Percentiles rank a stretch among this genome's conserved stretches.
phyloP scores from a whole-genome alignment of 208 protist genomes.

The Crithidia brevicula region DNA sequence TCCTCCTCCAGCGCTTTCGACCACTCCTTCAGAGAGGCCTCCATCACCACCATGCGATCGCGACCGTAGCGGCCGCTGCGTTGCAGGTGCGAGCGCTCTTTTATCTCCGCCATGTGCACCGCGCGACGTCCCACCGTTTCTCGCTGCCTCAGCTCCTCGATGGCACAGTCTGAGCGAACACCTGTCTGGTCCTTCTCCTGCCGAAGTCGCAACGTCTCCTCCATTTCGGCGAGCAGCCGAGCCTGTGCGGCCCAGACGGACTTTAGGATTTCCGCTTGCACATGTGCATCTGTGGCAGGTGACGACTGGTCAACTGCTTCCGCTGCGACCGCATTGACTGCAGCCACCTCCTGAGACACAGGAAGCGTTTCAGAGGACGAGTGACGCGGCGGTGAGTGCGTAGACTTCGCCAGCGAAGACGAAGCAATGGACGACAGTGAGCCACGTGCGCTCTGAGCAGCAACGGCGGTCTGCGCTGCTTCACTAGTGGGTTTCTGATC shows the following conservation, averaged over 20 bases:
- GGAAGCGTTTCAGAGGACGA: too few relatives aligned
- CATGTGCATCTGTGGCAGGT: neutral
- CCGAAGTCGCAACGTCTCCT: neutral
- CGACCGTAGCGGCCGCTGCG: neutral
- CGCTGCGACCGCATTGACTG: too few relatives aligned
- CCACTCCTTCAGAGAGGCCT: slow-evolving; percentile 13
- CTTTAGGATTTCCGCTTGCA: neutral
- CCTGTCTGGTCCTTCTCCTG: neutral
- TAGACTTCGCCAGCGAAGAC: too few relatives aligned
- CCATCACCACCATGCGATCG: slow-evolving; percentile 12
- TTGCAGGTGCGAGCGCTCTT: neutral
- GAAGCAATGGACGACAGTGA: too few relatives aligned
- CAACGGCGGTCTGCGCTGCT: too few relatives aligned
- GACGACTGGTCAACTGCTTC: too few relatives aligned
- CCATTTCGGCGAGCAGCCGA: slow-evolving; percentile 8
- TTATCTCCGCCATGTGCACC: neutral
- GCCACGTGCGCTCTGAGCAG: too few relatives aligned
- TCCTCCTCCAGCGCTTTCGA: neutral
- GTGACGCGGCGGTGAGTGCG: too few relatives aligned
- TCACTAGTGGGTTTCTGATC: too few relatives aligned
- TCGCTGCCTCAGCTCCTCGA: neutral
- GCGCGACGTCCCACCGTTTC: neutral
- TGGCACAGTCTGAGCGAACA: neutral
- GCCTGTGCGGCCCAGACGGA: slow-evolving; percentile 11
- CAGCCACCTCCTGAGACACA: too few relatives aligned